phyloP scores from a whole-genome alignment of 805 yeast species.

The Ogataea minuta region DNA sequence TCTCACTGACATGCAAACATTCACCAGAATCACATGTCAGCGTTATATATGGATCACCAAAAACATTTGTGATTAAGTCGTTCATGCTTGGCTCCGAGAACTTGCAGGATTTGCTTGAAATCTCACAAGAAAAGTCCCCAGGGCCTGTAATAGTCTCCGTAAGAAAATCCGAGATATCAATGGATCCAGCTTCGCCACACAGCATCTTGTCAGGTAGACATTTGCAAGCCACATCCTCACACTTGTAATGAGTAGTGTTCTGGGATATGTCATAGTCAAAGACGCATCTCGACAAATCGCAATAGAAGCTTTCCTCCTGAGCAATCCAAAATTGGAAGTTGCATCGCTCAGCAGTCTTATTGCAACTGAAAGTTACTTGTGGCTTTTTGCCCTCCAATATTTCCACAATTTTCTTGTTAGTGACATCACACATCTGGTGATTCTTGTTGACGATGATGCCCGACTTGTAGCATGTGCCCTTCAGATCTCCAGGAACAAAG shows the following conservation, averaged over 20 bases:
- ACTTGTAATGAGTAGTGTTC: constrained; percentile 73
- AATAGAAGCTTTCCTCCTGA: constrained; percentile 83
- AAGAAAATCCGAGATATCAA: constrained; percentile 89
- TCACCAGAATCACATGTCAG: constrained; percentile 83
- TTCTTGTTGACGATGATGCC: constrained; percentile 80
- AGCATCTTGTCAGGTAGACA: constrained; percentile 91
- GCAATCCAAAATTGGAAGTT: constrained; percentile 97
- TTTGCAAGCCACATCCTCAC: constrained; percentile 76
- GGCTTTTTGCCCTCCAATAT: constrained; percentile 80
- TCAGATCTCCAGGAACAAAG: constrained; percentile 77
- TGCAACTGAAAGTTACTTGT: constrained; percentile 90
- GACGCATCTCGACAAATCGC: constrained; percentile 74
- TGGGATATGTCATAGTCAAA: constrained; percentile 59
- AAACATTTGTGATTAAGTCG: constrained; percentile 81
- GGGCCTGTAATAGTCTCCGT: constrained; percentile 91
- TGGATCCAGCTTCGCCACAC: constrained; percentile 92
- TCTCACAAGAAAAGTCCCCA: constrained; percentile 83
- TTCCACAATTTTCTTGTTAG: constrained; percentile 79
- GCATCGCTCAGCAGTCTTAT: constrained; percentile 61
- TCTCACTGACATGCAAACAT: constrained; percentile 86
- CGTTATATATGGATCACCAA: constrained; percentile 92
- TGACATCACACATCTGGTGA: constrained; percentile 93
- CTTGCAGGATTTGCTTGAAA: constrained; percentile 56
- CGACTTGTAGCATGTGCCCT: constrained; percentile 85
- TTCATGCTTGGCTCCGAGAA: constrained; percentile 97